Conservation (phyloP, 1,284 basidiomycete genomes). For the Acaromyces ingoldii region DNA sequence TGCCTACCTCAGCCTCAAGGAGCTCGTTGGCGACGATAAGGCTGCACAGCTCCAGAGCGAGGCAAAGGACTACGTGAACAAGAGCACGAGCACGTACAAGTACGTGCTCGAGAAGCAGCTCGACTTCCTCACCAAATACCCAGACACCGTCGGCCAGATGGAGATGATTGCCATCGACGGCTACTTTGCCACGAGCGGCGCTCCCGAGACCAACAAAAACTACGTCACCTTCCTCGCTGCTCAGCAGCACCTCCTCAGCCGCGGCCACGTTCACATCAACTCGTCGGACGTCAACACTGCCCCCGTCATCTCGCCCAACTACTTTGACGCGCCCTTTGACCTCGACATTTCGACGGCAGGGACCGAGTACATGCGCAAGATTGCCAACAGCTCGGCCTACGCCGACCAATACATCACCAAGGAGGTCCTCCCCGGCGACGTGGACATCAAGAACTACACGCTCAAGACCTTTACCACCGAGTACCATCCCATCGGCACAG, state of each 20-base stretch:
- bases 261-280: slow-evolving; percentile 57
- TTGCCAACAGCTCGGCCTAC: slow-evolving; percentile 27
- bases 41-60: slow-evolving; percentile 22
- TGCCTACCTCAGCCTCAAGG: slow-evolving; percentile 38
- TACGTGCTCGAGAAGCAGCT: slow-evolving; percentile 35
- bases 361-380: slow-evolving; percentile 35
- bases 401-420: slow-evolving; percentile 20
- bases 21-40: slow-evolving; percentile 25
- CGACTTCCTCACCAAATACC: slow-evolving; percentile 32
- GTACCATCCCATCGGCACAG: slow-evolving; percentile 59
- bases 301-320: slow-evolving; percentile 63
- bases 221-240: slow-evolving; percentile 46
- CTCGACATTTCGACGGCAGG: slow-evolving; percentile 32
- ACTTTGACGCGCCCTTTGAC: slow-evolving; percentile 51
- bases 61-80: slow-evolving; percentile 28
- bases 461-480: slow-evolving; percentile 40
- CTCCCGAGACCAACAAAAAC: slow-evolving; percentile 27
- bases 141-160: slow-evolving; percentile 37
- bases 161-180: slow-evolving; percentile 45
- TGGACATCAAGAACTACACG: slow-evolving; percentile 47
- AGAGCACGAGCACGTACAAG: slow-evolving; percentile 19
- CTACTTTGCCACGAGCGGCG: slow-evolving; percentile 38
- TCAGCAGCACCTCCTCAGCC: slow-evolving; percentile 63
- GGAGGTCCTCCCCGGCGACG: slow-evolving; percentile 33
- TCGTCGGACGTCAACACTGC: slow-evolving; percentile 58